These are phyloP conservation scores for Lactarius evosmus DNA, from an alignment of 768 basidiomycete species.

Conservation along the genomic window DNA sequence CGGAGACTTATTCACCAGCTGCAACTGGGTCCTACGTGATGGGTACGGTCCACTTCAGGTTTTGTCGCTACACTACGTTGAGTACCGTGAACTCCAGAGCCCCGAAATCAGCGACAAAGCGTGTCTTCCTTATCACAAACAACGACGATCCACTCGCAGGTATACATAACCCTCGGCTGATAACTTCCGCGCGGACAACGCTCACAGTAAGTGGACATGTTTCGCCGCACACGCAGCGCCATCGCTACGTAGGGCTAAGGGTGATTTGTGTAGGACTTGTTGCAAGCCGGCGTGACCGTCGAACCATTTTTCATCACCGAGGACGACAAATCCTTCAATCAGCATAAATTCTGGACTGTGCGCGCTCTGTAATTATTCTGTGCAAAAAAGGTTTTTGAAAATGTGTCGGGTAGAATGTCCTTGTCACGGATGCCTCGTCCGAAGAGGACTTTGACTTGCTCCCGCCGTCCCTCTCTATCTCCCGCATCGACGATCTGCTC, in stretches of 20 bases:
- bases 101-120: constrained; percentile 85
- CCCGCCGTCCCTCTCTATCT: constrained; percentile 68
- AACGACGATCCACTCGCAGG: constrained; percentile 72
- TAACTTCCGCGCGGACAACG: constrained; percentile 69
- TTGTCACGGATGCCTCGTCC: constrained; percentile 53
- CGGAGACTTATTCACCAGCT: constrained; percentile 87
- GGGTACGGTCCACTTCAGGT: constrained; percentile 49
- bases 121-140: constrained; percentile 91
- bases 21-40: constrained; percentile 86
- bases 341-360: constrained; percentile 77
- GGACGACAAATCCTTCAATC: constrained; percentile 62
- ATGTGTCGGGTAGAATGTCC: constrained; percentile 48
- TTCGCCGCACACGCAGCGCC: neutral
- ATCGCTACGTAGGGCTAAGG: neutral
- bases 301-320: constrained; percentile 89
- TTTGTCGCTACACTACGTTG: neutral
- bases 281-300: constrained; percentile 71
- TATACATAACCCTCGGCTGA: constrained; percentile 52
- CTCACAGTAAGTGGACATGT: constrained; percentile 47
- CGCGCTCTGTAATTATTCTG: constrained; percentile 29
- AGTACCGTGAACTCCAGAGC: constrained; percentile 45
- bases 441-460: constrained; percentile 49
- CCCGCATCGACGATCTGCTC: constrained; percentile 74
- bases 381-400: neutral
- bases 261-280: constrained; percentile 58